Evolutionary conservation across 257 asterid genomes (phyloP), one percentile per base, ranked within the genome.

Genomic region (Haberlea rhodopensis): DNA sequence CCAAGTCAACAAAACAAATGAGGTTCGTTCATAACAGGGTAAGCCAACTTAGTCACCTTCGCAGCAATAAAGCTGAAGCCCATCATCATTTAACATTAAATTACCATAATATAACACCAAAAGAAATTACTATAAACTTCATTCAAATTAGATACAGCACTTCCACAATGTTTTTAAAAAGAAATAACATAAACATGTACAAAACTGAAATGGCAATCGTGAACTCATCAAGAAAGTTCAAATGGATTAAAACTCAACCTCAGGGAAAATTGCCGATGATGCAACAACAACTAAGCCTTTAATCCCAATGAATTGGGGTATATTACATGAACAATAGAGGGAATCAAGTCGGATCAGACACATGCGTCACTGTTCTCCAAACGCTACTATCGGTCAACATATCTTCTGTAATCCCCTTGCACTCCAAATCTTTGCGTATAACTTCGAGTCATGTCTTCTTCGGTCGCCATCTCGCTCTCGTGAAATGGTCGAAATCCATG

Each of bases 221-320:
- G 48, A 69, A 6, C 58, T 40, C 69, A 59, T 3, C 22, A 53
- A 59, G 54, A 60, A 60, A 24, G 68, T 63, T 64, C 34, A 75
- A 70, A 51, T n/a, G n/a, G 58, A 52, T 23, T 49, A 31, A 46
- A 21, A 46, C n/a, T n/a, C 28, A 22, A 46, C 10, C 45, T 25
- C 1, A 21, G 43, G 60, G 31, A 20, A 57, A 53, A 18, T 45
- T 19, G 31, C 31, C 3, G 24, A 37, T 43, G 43, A 28, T n/a
- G n/a, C n/a, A n/a, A n/a, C n/a, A n/a, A n/a, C n/a, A n/a, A n/a
- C n/a, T n/a, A n/a, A n/a, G n/a, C n/a, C n/a, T n/a, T n/a, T n/a
- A n/a, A n/a, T n/a, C n/a, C n/a, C n/a, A n/a, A n/a, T n/a, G n/a
- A n/a, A n/a, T n/a, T n/a, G n/a, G n/a, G n/a, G n/a, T n/a, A n/a